phyloP scores from a whole-genome alignment of 306 rosid genomes.

The Prunus kanzakura region DNA sequence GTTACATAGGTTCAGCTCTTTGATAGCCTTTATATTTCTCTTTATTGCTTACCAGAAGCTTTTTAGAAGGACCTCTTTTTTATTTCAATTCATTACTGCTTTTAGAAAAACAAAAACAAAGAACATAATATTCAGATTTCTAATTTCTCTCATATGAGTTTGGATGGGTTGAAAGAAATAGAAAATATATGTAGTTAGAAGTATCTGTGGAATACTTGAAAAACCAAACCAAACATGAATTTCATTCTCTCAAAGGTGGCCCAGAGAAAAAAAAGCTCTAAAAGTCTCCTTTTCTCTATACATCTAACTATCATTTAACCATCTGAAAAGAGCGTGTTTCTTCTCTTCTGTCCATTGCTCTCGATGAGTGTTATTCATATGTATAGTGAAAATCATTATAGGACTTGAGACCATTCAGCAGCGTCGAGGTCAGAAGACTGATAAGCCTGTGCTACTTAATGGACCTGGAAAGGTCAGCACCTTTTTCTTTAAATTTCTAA shows the following conservation, averaged over 20 bases:
- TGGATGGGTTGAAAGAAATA: neutral
- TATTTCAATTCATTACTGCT: too few relatives aligned
- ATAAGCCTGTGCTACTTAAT: conserved; percentile 76
- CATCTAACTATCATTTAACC: neutral
- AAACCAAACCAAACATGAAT: neutral
- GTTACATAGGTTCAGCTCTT: neutral
- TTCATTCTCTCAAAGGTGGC: neutral
- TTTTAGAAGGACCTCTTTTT: neutral
- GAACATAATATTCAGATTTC: neutral
- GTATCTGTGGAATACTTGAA: neutral
- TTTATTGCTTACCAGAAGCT: neutral
- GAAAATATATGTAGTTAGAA: too few relatives aligned
- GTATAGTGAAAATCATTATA: conserved; percentile 19
- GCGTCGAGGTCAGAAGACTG: conserved; percentile 76
- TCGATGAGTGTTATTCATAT: neutral
- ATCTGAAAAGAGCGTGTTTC: neutral
- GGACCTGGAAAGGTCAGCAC: conserved; percentile 86
- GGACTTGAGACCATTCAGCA: conserved; percentile 85
- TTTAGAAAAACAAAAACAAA: neutral
- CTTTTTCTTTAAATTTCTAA: neutral
- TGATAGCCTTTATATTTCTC: neutral
- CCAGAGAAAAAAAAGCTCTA: too few relatives aligned
- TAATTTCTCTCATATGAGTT: neutral
- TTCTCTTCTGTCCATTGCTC: neutral
- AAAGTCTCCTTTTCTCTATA: neutral